Evolutionary conservation across 202 grass and related monocot species (phyloP).

Genomic region (Dendrocalamus latiflorus): DNA sequence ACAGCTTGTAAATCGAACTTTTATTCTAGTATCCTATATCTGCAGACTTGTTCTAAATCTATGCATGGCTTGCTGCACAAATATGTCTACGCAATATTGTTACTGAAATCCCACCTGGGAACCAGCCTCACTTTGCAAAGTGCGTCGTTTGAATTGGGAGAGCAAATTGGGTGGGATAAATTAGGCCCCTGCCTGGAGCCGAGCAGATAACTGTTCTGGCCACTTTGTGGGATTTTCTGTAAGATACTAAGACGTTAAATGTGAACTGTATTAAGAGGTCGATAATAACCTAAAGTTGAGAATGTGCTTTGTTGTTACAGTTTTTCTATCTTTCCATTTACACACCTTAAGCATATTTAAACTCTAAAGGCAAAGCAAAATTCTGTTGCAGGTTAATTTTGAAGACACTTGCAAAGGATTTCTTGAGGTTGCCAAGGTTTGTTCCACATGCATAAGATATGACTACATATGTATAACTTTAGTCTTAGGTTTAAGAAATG

Average conservation of each 20-base stretch:
- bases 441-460: slow-evolving; percentile 34
- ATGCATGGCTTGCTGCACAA: not conserved
- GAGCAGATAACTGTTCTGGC: not conserved
- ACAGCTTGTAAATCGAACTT: not conserved
- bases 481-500: slow-evolving; percentile 19
- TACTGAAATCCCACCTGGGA: not conserved
- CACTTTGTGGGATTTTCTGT: slow-evolving; percentile 15
- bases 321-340: slow-evolving; percentile 19
- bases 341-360: slow-evolving; percentile 16
- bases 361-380: slow-evolving; percentile 18
- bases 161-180: not conserved
- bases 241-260: not conserved
- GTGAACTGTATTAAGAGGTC: not conserved
- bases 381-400: slow-evolving; percentile 88
- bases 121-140: not conserved
- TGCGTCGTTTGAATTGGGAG: not conserved
- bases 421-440: slow-evolving; percentile 98
- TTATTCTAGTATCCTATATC: not conserved
- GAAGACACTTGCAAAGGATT: slow-evolving; percentile 99
- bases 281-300: not conserved
- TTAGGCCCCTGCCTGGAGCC: not conserved
- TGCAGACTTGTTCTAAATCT: slow-evolving; percentile 1
- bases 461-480: slow-evolving; percentile 2
- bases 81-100: not conserved
- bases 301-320: slow-evolving; percentile 18